A percentile compares a stretch with the other conserved stretches of the same genome.
Conservation (phyloP, 495 filamentous ascomycete genomes). For the Lasiosphaeria hispida region DNA sequence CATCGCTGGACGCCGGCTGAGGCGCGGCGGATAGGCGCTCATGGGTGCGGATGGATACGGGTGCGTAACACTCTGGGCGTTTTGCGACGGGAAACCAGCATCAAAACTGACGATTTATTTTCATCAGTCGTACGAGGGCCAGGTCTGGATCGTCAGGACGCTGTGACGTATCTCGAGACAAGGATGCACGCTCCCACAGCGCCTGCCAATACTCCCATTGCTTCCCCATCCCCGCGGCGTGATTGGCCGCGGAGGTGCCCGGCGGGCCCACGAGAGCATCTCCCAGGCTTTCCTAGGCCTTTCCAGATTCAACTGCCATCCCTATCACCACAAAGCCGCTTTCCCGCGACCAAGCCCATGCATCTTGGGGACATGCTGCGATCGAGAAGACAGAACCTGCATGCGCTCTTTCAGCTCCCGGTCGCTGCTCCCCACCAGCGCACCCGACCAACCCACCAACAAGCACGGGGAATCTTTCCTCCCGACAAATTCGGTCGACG, state of each 20-base stretch:
- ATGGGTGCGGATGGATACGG: conserved; percentile 1
- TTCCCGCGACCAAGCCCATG: no score
- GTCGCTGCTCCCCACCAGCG: no score
- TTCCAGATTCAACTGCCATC: neutral
- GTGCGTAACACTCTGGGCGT: conserved; percentile 16
- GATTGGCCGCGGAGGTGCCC: conserved; percentile 11
- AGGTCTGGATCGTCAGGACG: conserved; percentile 7
- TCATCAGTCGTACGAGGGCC: conserved; percentile 26
- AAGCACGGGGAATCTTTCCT: no score
- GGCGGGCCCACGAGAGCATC: neutral
- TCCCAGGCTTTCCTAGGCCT: neutral
- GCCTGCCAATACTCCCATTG: neutral
- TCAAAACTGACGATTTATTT: conserved; percentile 25
- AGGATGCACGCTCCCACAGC: neutral
- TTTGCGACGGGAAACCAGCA: conserved; percentile 4
- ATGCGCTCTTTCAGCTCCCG: neutral
- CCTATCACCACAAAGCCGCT: neutral
- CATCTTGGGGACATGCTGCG: neutral
- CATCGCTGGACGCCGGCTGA: conserved; percentile 1
- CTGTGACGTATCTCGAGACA: neutral
- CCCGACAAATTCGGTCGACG: neutral
- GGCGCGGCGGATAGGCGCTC: neutral
- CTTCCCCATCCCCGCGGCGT: neutral
- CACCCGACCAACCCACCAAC: neutral
- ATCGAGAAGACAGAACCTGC: neutral